phyloP scores from a whole-genome alignment of 179 eudicot genomes.

The Actinidia chinensis region DNA sequence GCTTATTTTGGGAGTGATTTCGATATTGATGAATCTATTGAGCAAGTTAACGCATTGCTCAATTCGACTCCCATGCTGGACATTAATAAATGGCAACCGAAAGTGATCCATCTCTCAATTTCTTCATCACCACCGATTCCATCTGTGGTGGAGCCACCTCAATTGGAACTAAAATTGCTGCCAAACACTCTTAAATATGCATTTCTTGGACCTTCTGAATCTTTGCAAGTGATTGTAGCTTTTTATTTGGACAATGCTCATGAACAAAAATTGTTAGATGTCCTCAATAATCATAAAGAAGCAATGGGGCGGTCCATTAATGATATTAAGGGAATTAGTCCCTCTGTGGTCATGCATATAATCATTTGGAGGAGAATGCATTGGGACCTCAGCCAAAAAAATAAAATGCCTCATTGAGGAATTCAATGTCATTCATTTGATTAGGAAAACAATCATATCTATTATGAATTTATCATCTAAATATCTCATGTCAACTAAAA shows the following conservation, averaged over 20 bases:
- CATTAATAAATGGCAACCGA: not conserved
- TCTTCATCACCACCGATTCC: not conserved
- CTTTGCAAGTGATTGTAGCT: not conserved
- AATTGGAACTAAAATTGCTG: not conserved
- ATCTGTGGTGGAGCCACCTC: not conserved
- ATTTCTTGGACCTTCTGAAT: not conserved
- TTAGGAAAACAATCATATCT: no score
- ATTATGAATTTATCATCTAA: no score
- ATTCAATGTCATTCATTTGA: no score
- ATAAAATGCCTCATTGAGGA: no score
- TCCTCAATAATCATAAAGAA: not conserved
- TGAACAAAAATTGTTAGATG: not conserved
- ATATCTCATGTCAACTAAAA: no score
- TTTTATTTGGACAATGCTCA: not conserved
- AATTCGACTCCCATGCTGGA: not conserved
- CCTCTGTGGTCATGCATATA: no score
- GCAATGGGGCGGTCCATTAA: no score
- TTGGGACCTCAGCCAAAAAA: no score
- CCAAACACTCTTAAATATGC: not conserved
- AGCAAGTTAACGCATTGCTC: not conserved
- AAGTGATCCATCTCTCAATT: not conserved
- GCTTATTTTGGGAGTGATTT: constrained; percentile 2
- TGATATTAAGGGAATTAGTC: no score
- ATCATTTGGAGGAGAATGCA: no score
- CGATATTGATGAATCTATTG: not conserved